Evolutionary conservation across 768 basidiomycete genomes (phyloP).

Genomic region (Multifurca ochricompacta): DNA sequence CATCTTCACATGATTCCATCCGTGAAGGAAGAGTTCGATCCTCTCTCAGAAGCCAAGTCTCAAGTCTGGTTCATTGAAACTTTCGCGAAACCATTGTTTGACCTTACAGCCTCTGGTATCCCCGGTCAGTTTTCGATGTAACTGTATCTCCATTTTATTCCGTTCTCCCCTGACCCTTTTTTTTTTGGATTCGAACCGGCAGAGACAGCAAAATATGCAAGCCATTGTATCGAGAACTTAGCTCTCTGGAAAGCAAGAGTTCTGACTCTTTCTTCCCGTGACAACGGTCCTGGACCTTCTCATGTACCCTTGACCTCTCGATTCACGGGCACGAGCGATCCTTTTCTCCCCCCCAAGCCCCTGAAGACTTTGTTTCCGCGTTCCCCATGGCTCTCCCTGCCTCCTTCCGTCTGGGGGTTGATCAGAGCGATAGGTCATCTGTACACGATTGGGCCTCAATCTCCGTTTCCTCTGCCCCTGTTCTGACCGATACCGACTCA

Average conservation of each 20-base stretch:
- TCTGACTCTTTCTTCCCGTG: slow-evolving; percentile 31
- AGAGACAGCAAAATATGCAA: slow-evolving; percentile 65
- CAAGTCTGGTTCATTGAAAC: slow-evolving; percentile 86
- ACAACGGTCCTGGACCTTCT: not conserved
- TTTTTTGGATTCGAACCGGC: not conserved
- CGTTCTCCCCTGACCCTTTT: not conserved
- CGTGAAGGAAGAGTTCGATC: slow-evolving; percentile 39
- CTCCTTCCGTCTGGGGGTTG: slow-evolving; percentile 26
- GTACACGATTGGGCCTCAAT: slow-evolving; percentile 21
- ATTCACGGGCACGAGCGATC: slow-evolving; percentile 12
- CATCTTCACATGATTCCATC: slow-evolving; percentile 61
- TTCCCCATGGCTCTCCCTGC: slow-evolving; percentile 51
- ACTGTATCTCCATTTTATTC: not conserved
- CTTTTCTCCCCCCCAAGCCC: slow-evolving; percentile 28
- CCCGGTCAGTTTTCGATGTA: slow-evolving; percentile 47
- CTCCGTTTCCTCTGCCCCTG: slow-evolving; percentile 2
- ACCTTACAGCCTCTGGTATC: slow-evolving; percentile 61
- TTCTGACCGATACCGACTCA: slow-evolving; percentile 20
- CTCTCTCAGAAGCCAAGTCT: slow-evolving; percentile 62
- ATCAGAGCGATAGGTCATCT: slow-evolving; percentile 23
- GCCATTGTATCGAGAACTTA: slow-evolving; percentile 64
- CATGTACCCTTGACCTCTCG: slow-evolving; percentile 12
- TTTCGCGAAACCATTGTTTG: slow-evolving; percentile 80
- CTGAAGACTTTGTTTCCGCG: slow-evolving; percentile 42
- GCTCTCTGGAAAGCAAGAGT: slow-evolving; percentile 55